phyloP scores from a whole-genome alignment of 306 rosid genomes.

The Medicago ruthenica region DNA sequence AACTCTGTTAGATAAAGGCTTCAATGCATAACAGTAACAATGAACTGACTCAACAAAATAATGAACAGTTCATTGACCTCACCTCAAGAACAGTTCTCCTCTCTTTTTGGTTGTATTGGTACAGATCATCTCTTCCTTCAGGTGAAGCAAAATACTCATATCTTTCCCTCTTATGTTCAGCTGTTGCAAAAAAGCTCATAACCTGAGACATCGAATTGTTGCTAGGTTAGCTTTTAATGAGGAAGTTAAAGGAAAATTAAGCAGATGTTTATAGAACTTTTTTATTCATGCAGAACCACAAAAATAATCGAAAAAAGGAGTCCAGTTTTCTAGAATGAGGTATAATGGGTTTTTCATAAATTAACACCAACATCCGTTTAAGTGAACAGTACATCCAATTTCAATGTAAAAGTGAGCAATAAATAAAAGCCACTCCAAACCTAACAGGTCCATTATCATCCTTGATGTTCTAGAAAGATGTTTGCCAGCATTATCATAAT shows the following conservation, averaged over 20 bases:
- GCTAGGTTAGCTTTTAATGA: constrained; percentile 37
- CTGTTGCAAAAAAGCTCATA: constrained; percentile 78
- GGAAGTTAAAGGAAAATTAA: constrained; percentile 19
- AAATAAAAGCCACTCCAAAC: not conserved
- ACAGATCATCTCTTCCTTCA: constrained; percentile 96
- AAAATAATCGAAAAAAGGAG: no score
- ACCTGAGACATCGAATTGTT: constrained; percentile 58
- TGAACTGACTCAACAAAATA: no score
- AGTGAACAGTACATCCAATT: not conserved
- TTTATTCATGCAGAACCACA: not conserved
- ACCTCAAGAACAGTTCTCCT: constrained; percentile 94
- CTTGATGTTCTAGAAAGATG: no score
- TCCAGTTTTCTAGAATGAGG: no score
- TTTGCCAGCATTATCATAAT: no score
- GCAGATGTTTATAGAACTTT: constrained; percentile 11
- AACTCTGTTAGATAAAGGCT: no score
- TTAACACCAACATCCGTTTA: no score
- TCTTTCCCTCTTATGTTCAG: constrained; percentile 84
- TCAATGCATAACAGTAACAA: no score
- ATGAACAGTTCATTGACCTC: constrained; percentile 33
- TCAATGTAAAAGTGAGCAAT: no score
- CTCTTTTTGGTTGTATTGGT: constrained; percentile 94
- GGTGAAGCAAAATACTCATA: constrained; percentile 89
- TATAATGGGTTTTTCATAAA: constrained; percentile 4
- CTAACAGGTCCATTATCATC: not conserved